Percentiles rank a stretch among this genome's conserved stretches.
These are phyloP conservation scores for Globisporangium viniferum DNA, from an alignment of 352 stramenopile genomes.

Conservation along the genomic window DNA sequence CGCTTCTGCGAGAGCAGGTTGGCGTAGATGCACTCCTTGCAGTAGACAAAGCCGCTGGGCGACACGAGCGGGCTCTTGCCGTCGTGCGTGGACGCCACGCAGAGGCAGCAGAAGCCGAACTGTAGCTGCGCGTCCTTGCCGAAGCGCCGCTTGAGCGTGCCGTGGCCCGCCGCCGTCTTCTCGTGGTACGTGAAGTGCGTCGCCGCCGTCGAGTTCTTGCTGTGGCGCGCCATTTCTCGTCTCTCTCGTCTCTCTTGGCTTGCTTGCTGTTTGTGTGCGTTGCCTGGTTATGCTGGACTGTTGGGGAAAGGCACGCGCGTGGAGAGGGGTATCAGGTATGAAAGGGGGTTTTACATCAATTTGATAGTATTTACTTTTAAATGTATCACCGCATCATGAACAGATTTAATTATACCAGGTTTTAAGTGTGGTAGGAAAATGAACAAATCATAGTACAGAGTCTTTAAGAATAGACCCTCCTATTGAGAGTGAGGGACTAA, in stretches of 20 bases:
- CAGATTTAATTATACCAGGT: not conserved
- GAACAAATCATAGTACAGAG: not conserved
- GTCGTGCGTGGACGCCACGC: slow-evolving; percentile 51
- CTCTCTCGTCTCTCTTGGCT: not conserved
- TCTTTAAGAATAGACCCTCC: not conserved
- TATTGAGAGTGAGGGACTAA: not conserved
- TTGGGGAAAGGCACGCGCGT: not conserved
- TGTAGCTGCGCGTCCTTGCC: slow-evolving; percentile 74
- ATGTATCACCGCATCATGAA: not conserved
- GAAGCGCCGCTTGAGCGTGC: slow-evolving; percentile 81
- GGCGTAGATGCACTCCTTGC: slow-evolving; percentile 87
- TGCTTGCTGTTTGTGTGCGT: not conserved
- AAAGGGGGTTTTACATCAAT: not conserved
- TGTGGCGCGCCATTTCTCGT: slow-evolving; percentile 63
- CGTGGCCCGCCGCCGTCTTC: slow-evolving; percentile 66
- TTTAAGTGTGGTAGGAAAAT: not conserved
- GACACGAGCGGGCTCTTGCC: slow-evolving; percentile 63
- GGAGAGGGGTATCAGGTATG: not conserved
- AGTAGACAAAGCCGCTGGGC: slow-evolving; percentile 74
- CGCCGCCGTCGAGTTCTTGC: slow-evolving; percentile 86
- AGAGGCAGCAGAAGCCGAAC: slow-evolving; percentile 80
- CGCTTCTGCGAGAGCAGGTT: slow-evolving; percentile 84
- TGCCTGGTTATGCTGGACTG: slow-evolving; percentile 2
- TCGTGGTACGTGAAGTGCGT: slow-evolving; percentile 89
- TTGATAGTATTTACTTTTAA: not conserved